Evolutionary conservation across 148 eudicot genomes (phyloP), one percentile per base, ranked within the genome.

Genomic region (Rhododendron henanense): DNA sequence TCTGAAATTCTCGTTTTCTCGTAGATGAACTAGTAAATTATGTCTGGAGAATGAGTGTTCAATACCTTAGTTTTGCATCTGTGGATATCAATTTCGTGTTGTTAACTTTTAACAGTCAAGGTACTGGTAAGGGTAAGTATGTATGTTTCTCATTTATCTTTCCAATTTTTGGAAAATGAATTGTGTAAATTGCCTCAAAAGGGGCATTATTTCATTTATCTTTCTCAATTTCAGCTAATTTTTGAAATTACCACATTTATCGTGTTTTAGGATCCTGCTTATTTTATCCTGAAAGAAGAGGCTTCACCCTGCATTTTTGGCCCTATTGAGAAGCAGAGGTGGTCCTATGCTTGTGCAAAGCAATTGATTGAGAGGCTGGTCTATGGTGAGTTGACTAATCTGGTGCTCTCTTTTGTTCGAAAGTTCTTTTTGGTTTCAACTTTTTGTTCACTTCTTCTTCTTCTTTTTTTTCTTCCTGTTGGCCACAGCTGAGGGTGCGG

Each of bases 321-420:
- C 84, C 55, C 99, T 79, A 94, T 97, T 91, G 99, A 97, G 88
- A 97, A 95, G 89, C 99, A 97, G 91, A 95, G 99, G 88, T 97
- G 99, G 99, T 97, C 99, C 53, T 97, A 97, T 86, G 99, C 99
- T 5, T 97, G 99, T 91, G 99, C 98, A 37, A 97, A 97, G 85
- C 98, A 97, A 84, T 91, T 97, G 92, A 95, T 97, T 82, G 99
- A 97, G 93, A 95, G 99, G 90, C 94, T 97, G 82, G 87, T 97
- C 75, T 97, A 90, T 90, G 99, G 99, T 93, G 73, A 83, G 88
- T 53, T 45, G 89, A 97, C 97, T 37, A 51, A 47, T 77, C 35
- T 19, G 71, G 61, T n/a, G 83, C 69, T 53, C 67, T 84, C 75
- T 84, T 47, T 31, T 45, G 28, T 75, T n/a, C 33, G 9, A 39